Base-by-base conservation (phyloP, 495 filamentous ascomycete genomes). In the Letharia lupina region DNA sequence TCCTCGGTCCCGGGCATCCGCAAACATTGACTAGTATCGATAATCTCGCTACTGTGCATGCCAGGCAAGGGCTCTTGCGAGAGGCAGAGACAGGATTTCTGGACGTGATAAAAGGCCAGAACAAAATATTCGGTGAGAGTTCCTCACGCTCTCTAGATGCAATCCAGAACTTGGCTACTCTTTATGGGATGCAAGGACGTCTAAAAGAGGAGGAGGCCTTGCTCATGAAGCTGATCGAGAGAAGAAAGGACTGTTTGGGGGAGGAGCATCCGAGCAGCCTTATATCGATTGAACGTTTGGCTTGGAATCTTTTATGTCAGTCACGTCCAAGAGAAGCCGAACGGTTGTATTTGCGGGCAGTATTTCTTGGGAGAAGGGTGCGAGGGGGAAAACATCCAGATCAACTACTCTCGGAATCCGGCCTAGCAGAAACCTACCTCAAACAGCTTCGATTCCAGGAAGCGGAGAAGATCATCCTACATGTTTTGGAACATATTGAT, bases 251-350 rank as follows among this genome's bases (percentile, higher is more conserved):
- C 44, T 47, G 15, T 20, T 47, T 47, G 44, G 44, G 44, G 15
- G 15, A 47, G 13, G 44, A 47, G 44, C 44, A 47, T 47, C 44
- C 44, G 44, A 47, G 18, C 3, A 16, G 44, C 44, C 44, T 47
- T 0, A 20, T 4, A 20, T 6, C 16, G 15, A 47, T 9, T 35
- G 18, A 35, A 41, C 3, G 28, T 33, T 41, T 60, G 57, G 57
- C 57, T 35, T 60, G n/a, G 18, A 60, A 60, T 41, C 40, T 39
- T 4, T 37, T 31, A 10, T 20, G 13, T 11, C 57, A 60, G 28
- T 60, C 57, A 37, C 57, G 57, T 41, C 31, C 40, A 35, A 16
- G 28, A 60, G 57, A 60, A 41, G 57, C 57, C 28, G 57, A 60
- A 60, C n/a, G 40, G 12, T 35, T 60, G 33, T 60, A 60, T 41